Evolutionary conservation across 768 basidiomycete genomes (phyloP).

Genomic region (Flagelloscypha sp.): DNA sequence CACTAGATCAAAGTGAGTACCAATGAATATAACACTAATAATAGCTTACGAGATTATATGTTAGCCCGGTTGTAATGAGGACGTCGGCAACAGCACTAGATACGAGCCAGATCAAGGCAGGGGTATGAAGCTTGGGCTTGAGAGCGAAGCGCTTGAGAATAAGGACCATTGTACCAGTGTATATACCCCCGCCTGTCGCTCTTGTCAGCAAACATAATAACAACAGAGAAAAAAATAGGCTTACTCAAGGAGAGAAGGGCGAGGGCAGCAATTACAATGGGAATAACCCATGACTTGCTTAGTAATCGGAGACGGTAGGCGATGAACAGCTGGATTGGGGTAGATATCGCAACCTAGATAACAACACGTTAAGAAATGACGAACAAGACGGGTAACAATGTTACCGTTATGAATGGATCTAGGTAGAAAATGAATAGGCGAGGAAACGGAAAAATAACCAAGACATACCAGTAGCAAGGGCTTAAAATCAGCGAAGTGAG

Average conservation of each 20-base stretch:
- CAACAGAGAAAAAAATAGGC: no score
- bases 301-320: slow-evolving; percentile 8
- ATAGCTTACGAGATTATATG: slow-evolving; percentile 11
- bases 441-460: no score
- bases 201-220: no score
- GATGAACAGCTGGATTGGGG: slow-evolving; percentile 13
- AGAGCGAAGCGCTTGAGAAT: slow-evolving; percentile 17
- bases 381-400: neutral
- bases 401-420: no score
- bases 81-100: slow-evolving; percentile 9
- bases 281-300: no score
- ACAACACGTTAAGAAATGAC: neutral
- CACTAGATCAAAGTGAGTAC: slow-evolving; percentile 5
- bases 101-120: slow-evolving; percentile 20
- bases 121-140: slow-evolving; percentile 23
- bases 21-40: neutral
- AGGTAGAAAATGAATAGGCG: no score
- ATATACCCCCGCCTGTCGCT: slow-evolving; percentile 24
- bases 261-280: no score
- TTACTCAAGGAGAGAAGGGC: no score
- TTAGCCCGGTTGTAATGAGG: slow-evolving; percentile 8
- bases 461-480: no score
- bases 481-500: no score
- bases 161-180: slow-evolving; percentile 20
- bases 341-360: slow-evolving; percentile 22